Conservation (phyloP, 352 stramenopile genomes). For the Blastocystis sp. region DNA sequence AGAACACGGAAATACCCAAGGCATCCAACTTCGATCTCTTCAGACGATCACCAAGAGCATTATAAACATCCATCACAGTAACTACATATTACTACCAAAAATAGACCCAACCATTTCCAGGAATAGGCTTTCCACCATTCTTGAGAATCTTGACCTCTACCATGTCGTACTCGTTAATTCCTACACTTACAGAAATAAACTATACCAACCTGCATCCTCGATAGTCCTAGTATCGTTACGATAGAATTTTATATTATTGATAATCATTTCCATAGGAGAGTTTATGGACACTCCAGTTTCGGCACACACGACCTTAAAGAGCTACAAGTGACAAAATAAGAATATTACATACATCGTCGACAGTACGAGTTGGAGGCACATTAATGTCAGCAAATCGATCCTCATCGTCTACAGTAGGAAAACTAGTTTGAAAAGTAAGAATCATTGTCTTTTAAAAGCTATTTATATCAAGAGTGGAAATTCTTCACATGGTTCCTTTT, state of each 20-base stretch:
- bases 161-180: slow-evolving; percentile 55
- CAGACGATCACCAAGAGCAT: slow-evolving; percentile 18
- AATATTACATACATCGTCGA: neutral
- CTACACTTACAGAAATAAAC: neutral
- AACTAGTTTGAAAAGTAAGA: slow-evolving; percentile 28
- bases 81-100: neutral
- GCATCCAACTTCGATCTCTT: neutral
- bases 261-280: slow-evolving; percentile 43
- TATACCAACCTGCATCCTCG: neutral
- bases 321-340: neutral
- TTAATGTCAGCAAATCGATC: neutral
- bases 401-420: slow-evolving; percentile 37
- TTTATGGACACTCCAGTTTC: slow-evolving; percentile 33
- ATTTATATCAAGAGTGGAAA: neutral
- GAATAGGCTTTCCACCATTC: slow-evolving; percentile 45
- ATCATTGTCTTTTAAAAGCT: neutral
- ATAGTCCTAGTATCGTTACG: slow-evolving; percentile 32
- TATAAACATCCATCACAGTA: slow-evolving; percentile 40
- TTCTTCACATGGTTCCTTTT: neutral
- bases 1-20: neutral
- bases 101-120: neutral
- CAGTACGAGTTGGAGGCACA: neutral
- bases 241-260: slow-evolving; percentile 33
- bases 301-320: slow-evolving; percentile 24
- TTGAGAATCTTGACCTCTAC: slow-evolving; percentile 49